Conservation (phyloP, 164 flowering plant species). For the Kalanchoe fedtschenkoi region DNA sequence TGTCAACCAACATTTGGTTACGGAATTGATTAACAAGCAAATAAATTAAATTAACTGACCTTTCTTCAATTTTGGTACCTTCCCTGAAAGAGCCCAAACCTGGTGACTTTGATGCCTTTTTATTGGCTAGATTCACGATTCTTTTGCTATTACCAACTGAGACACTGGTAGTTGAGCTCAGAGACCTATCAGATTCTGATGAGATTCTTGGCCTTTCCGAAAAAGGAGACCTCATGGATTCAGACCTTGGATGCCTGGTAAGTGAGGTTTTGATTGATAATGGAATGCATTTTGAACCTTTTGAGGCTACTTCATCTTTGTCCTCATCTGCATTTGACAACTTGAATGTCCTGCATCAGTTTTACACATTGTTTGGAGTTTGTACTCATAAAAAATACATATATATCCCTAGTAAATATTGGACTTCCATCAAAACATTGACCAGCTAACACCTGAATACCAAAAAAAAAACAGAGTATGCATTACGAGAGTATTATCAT, state of each 20-base stretch:
- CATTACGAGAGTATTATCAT: no score
- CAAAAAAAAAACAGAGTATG: no score
- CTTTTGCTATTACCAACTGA: conserved; percentile 52
- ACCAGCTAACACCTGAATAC: no score
- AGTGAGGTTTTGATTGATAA: conserved; percentile 53
- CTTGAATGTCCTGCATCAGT: conserved; percentile 53
- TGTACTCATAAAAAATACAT: not conserved
- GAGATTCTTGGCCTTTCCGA: conserved; percentile 67
- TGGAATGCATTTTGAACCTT: conserved; percentile 70
- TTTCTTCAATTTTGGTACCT: conserved; percentile 79
- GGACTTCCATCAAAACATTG: not conserved
- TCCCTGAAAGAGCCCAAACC: conserved; percentile 46
- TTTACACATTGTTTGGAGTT: not conserved
- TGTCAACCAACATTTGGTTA: conserved; percentile 14
- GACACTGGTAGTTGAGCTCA: conserved; percentile 10
- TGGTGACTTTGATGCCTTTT: conserved; percentile 27
- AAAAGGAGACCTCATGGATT: conserved; percentile 63
- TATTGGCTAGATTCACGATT: conserved; percentile 29
- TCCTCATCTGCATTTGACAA: conserved; percentile 29
- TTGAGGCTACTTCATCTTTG: conserved; percentile 37
- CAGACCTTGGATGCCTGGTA: conserved; percentile 53
- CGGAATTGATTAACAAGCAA: not conserved
- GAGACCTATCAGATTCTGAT: conserved; percentile 32
- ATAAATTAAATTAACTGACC: conserved; percentile 44
- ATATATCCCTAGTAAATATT: not conserved